Base-by-base conservation (phyloP, 768 basidiomycete genomes). In the Podaxis pistillaris region DNA sequence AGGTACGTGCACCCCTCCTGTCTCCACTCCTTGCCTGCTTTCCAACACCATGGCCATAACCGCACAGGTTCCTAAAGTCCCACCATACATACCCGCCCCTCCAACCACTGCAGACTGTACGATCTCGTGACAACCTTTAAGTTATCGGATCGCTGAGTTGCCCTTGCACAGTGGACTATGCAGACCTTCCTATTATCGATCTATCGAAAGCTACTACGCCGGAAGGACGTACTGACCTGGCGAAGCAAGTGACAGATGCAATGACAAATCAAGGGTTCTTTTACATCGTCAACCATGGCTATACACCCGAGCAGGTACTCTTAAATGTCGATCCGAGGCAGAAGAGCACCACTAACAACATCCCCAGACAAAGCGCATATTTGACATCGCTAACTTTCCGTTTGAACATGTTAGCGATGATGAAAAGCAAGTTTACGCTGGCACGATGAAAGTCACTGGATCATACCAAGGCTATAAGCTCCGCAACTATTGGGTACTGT, bases 381-480 rank as follows among this genome's bases (percentile, higher is more conserved):
- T 83, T 53, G 78, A 81, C 62, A 79, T 85, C 56, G 82, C 81
- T 5, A 76, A 82, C 56, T 55, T 81, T 13, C 78, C 79, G 0
- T 83, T 84, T 63, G 64, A 76, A 0, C 64, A 69, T 13, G 81
- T 83, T 1, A 63, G 62, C 36, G 70, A 76, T 0, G 76, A 75
- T 8, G 83, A 84, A 58, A 85, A 84, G 66, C 66, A 70, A 19
- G 54, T 37, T 1, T 81, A 83, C 63, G 71, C 63, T n/a, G 79
- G 65, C 2, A 69, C 65, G 11, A 75, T 76, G 65, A 78, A 81
- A 64, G 69, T 74, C 57, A 78, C 74, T 0, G 82, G 82, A 1
- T 80, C 79, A 0, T 86, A 83, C 63, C 79, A 83, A 56, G 85
- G 85, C 0, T 86, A 86, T 65, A 86, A 86, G 64, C 76, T 75